Evolutionary conservation across 768 basidiomycete species (phyloP), one percentile per base, ranked within the genome.

Genomic region (Russula virescens): DNA sequence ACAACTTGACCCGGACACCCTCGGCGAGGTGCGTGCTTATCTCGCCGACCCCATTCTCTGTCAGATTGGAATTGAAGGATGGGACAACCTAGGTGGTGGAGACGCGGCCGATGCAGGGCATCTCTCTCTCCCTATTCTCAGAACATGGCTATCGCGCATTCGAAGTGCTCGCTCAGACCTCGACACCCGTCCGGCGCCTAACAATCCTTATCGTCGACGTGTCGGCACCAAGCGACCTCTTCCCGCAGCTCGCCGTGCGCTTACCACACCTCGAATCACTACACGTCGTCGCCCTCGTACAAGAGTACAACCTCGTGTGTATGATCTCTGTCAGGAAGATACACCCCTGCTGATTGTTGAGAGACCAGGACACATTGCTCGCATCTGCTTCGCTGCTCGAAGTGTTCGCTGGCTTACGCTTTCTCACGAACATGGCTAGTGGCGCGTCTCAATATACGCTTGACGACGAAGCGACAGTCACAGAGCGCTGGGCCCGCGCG

Each of bases 391-490:
- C 73, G 0, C 68, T 74, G 31, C 72, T 86, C 4, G 62, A 72
- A 23, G 71, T 71, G 5, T 86, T 87, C 63, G 61, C 57, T 18
- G 47, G 61, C 51, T 64, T 71, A 49, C 68, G 82, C 65, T 85
- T 83, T 62, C 77, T 86, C 23, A 86, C 85, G 9, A 83, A 84
- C 68, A 84, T 87, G 77, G 81, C 82, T 2, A 77, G 79, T 6
- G 72, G 72, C 18, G 54, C 60, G 18, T 63, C 68, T 54, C 51
- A 46, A 11, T 53, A 58, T 34, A 59, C 50, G 38, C 49, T 68
- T 31, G 67, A 74, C 10, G 75, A 80, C 58, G 85, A 87, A 69
- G 73, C 75, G 19, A 72, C 73, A 62, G 78, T 87, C 14, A 85
- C 82, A 19, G 72, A 72, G 50, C 68, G 72, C 49, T 87, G 85